Conservation (phyloP, 371 early-diverging fungal genomes). For the Mortierella sp. region DNA sequence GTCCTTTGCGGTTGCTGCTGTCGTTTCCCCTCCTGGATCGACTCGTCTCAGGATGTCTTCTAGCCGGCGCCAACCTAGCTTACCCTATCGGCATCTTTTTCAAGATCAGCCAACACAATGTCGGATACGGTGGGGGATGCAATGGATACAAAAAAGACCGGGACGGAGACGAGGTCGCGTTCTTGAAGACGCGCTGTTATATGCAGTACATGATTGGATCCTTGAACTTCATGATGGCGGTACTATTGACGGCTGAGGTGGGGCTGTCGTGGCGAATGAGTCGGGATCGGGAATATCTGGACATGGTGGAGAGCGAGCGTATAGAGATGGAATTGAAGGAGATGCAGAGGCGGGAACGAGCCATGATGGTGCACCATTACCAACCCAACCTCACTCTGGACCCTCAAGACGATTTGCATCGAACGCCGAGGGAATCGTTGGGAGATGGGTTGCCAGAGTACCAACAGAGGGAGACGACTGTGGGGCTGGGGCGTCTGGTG, state of each 20-base stretch:
- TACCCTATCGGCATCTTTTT: background rate
- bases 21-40: background rate
- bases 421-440: background rate
- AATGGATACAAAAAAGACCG: background rate
- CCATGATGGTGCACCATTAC: conserved; percentile 13
- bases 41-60: background rate
- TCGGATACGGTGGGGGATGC: background rate
- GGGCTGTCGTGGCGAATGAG: background rate
- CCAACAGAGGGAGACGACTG: background rate
- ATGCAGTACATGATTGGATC: conserved; percentile 1
- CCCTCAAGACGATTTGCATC: background rate
- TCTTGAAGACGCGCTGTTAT: conserved; percentile 4
- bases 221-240: background rate
- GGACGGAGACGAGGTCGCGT: background rate
- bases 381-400: background rate
- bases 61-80: background rate
- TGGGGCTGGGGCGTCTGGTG: background rate
- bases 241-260: background rate
- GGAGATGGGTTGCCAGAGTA: conserved; percentile 8
- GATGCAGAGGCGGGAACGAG: conserved; percentile 3
- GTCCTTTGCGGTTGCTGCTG: background rate
- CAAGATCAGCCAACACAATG: background rate
- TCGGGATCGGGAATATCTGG: background rate
- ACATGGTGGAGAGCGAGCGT: background rate
- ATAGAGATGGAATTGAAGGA: background rate